Conservation (phyloP, 805 yeast genomes). For the Wickerhamomyces canadensis region DNA sequence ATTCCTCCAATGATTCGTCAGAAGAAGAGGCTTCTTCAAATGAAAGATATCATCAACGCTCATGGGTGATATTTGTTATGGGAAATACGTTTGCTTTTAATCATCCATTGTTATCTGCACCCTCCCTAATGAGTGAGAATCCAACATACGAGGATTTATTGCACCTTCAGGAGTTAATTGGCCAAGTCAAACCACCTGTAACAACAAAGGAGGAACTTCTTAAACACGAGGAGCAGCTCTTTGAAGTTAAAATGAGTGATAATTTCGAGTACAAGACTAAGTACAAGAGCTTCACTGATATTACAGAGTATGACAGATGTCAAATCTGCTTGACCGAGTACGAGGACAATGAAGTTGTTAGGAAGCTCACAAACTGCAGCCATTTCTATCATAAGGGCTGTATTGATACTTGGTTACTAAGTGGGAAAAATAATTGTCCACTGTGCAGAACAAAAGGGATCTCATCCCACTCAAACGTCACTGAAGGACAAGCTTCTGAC, state of each 20-base stretch:
- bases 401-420: constrained; percentile 52
- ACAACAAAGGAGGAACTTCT: constrained; percentile 37
- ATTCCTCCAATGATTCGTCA: not conserved
- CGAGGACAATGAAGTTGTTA: constrained; percentile 38
- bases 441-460: constrained; percentile 44
- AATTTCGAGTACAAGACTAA: constrained; percentile 1
- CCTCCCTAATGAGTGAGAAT: constrained; percentile 39
- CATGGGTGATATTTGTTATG: constrained; percentile 60
- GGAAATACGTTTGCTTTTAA: constrained; percentile 47
- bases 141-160: constrained; percentile 48
- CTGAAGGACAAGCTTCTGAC: not conserved
- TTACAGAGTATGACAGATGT: constrained; percentile 24
- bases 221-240: constrained; percentile 31
- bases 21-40: constrained; percentile 2
- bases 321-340: constrained; percentile 50
- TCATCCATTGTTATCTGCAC: constrained; percentile 45
- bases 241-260: constrained; percentile 13
- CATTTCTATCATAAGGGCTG: constrained; percentile 53
- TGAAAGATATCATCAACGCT: constrained; percentile 26
- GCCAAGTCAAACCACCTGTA: constrained; percentile 38
- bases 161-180: constrained; percentile 42
- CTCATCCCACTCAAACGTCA: not conserved
- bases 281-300: not conserved
- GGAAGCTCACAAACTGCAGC: constrained; percentile 38
- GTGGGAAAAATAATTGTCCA: constrained; percentile 53